A percentile compares a stretch with the other conserved stretches of the same genome.
Conservation (phyloP, 2,329 filamentous ascomycete genomes). For the Pyricularia pennisetigena region DNA sequence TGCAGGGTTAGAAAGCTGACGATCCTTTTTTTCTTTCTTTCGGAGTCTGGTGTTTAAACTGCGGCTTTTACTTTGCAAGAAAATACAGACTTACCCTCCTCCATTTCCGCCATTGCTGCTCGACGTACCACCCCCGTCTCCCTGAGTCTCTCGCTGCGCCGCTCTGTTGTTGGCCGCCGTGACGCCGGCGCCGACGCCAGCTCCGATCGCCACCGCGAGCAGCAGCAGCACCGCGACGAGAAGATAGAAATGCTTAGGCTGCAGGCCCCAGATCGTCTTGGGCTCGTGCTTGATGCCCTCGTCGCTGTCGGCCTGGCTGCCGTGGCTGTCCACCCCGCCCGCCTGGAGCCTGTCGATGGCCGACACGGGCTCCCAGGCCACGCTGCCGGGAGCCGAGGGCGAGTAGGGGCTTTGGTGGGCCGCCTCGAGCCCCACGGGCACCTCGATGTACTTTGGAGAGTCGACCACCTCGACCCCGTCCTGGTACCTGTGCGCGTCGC, state of each 20-base stretch:
- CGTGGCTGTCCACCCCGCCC: not conserved
- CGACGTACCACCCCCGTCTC: not conserved
- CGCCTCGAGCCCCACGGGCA: conserved; percentile 5
- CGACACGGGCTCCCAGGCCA: conserved; percentile 10
- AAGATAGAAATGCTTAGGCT: conserved; percentile 13
- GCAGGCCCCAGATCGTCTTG: conserved; percentile 13
- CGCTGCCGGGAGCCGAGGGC: not conserved
- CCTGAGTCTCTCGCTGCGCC: not conserved
- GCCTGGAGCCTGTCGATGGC: not conserved
- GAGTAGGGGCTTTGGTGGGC: not conserved
- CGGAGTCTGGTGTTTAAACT: not conserved
- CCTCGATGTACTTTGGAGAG: conserved; percentile 8
- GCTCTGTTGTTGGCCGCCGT: not conserved
- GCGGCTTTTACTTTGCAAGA: not conserved
- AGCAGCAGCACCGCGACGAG: conserved; percentile 11
- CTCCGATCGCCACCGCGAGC: conserved; percentile 14
- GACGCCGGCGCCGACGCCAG: conserved; percentile 13
- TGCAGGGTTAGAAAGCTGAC: not conserved
- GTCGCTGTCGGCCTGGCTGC: conserved; percentile 6
- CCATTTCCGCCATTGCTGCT: not conserved
- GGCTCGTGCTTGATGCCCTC: not conserved
- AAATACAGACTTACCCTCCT: not conserved
- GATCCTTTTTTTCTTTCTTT: not conserved
- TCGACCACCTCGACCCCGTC: conserved; percentile 2
- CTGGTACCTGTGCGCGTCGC: conserved; percentile 10